Conservation (phyloP, 179 eudicot genomes). For the Camellia oleifera region DNA sequence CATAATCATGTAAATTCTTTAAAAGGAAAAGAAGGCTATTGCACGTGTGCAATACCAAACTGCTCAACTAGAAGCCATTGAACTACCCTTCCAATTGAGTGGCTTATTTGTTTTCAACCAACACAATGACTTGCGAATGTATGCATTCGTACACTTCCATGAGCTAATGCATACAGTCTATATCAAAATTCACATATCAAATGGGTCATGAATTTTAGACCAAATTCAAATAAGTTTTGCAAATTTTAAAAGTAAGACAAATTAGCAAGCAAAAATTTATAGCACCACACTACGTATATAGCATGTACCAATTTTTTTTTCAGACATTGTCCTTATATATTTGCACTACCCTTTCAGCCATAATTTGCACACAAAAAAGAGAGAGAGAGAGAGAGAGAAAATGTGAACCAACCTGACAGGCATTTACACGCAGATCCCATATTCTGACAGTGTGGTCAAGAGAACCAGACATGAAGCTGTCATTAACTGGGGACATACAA, state of each 20-base stretch:
- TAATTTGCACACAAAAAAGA: neutral
- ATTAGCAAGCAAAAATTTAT: neutral
- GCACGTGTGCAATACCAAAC: neutral
- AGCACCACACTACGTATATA: neutral
- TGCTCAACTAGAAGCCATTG: neutral
- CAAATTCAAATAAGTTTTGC: neutral
- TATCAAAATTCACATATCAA: neutral
- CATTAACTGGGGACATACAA: slow-evolving; percentile 96
- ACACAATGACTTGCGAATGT: neutral
- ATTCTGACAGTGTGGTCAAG: slow-evolving; percentile 93
- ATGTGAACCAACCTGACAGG: slow-evolving; percentile 81
- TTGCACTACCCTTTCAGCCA: neutral
- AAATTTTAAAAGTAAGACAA: neutral
- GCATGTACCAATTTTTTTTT: neutral
- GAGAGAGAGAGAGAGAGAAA: neutral
- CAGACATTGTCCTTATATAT: neutral
- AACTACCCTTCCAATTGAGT: neutral
- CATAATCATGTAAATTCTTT: slow-evolving; percentile 9
- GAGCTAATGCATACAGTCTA: too few species aligned
- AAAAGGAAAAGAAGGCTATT: neutral
- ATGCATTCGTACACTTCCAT: neutral
- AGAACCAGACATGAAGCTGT: slow-evolving; percentile 98
- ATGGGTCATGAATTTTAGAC: neutral
- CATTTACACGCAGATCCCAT: slow-evolving; percentile 98
- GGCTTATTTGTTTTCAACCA: neutral